Conservation (phyloP, 306 rosid species). For the Lathyrus sativus region DNA sequence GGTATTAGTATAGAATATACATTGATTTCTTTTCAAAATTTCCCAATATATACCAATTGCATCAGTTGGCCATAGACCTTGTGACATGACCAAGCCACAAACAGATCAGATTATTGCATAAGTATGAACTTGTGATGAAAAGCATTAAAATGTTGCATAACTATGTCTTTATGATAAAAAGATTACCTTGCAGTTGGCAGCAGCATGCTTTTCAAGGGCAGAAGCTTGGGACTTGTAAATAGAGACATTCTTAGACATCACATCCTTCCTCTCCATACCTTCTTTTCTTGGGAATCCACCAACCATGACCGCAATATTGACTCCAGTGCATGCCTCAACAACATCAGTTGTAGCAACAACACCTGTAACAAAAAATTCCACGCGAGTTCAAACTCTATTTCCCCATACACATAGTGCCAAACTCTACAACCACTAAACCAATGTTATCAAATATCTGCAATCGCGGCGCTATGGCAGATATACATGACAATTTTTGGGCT, state of each 20-base stretch:
- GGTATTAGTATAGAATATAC: too few relatives aligned
- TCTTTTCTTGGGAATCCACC: slow-evolving; percentile 99
- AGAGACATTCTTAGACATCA: slow-evolving; percentile 91
- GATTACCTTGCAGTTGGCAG: slow-evolving; percentile 90
- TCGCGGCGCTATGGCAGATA: too few relatives aligned
- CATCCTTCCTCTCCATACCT: slow-evolving; percentile 98
- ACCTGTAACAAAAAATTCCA: slow-evolving; percentile 54
- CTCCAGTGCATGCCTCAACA: slow-evolving; percentile 95
- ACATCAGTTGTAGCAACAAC: slow-evolving; percentile 99
- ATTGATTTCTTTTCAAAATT: background rate
- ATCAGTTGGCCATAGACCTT: background rate
- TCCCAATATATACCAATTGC: background rate
- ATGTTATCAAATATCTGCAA: too few relatives aligned
- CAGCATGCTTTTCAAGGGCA: slow-evolving; percentile 90
- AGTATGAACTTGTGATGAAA: too few relatives aligned
- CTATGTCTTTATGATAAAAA: background rate
- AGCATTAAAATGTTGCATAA: background rate
- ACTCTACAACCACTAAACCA: too few relatives aligned
- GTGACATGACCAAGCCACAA: background rate
- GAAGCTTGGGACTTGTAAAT: slow-evolving; percentile 97
- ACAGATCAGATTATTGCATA: background rate
- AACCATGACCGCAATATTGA: slow-evolving; percentile 87
- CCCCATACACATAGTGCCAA: background rate
- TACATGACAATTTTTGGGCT: too few relatives aligned
- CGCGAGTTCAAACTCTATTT: background rate